phyloP scores from a whole-genome alignment of 1,139 yeast species.

The Torulaspora pretoriensis region DNA sequence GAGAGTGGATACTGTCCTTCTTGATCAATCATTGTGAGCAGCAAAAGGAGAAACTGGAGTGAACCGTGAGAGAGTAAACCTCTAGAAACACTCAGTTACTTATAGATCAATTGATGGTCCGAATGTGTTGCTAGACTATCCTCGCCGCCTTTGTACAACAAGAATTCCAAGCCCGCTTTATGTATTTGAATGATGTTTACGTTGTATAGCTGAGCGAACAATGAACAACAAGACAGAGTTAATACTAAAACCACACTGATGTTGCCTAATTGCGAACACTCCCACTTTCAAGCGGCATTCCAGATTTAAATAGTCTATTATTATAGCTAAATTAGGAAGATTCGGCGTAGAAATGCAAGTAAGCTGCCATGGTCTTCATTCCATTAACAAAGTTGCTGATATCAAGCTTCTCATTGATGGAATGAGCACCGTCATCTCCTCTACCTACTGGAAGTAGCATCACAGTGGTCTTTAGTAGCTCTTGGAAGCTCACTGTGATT shows the following conservation, averaged over 20 bases:
- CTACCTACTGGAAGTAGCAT: conserved; percentile 94
- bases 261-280: background rate
- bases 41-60: background rate
- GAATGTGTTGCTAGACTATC: background rate
- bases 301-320: too few relatives aligned
- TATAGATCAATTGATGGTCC: too few relatives aligned
- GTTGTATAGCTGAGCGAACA: too few relatives aligned
- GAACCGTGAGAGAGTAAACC: background rate
- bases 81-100: too few relatives aligned
- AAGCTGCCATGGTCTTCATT: conserved; percentile 88
- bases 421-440: conserved; percentile 99
- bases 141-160: background rate
- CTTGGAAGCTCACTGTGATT: conserved; percentile 86
- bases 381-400: conserved; percentile 88
- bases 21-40: conserved; percentile 24
- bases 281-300: too few relatives aligned
- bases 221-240: too few relatives aligned
- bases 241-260: background rate
- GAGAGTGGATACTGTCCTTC: conserved; percentile 27
- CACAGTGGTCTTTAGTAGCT: conserved; percentile 78
- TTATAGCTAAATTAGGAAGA: conserved; percentile 11
- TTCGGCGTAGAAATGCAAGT: conserved; percentile 76
- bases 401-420: conserved; percentile 91
- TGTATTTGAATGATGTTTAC: too few relatives aligned
- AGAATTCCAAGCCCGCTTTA: conserved; percentile 3